Conservation (phyloP, 31 red algal genomes). For the Asparagopsis taxiformis region DNA sequence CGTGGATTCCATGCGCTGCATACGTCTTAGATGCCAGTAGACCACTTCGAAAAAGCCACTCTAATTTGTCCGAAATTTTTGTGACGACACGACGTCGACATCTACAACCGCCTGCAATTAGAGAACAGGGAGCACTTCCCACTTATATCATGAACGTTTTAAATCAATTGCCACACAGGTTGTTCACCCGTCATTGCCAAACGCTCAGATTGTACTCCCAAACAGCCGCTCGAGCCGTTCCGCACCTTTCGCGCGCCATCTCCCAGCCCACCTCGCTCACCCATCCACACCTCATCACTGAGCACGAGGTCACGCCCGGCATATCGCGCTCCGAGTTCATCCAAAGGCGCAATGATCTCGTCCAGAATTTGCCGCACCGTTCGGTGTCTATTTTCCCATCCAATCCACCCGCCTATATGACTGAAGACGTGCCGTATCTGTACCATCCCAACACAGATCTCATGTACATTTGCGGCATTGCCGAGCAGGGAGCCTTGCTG, state of each 20-base stretch:
- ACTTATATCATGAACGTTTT: too few relatives aligned
- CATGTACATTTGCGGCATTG: slow-evolving; percentile 71
- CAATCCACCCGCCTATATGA: slow-evolving; percentile 65
- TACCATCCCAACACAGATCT: slow-evolving; percentile 85
- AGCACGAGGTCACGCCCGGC: slow-evolving; percentile 65
- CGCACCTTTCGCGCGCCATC: slow-evolving; percentile 10
- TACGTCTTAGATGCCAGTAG: too few relatives aligned
- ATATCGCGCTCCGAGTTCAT: slow-evolving; percentile 71
- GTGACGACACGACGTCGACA: too few relatives aligned
- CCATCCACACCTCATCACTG: slow-evolving; percentile 68
- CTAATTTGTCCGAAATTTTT: too few relatives aligned
- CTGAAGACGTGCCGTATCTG: slow-evolving; percentile 75
- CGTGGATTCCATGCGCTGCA: too few relatives aligned
- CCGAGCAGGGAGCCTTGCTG: slow-evolving; percentile 61
- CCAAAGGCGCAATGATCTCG: slow-evolving; percentile 45
- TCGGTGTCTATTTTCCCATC: slow-evolving; percentile 74
- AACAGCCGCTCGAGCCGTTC: background rate
- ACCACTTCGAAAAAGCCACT: too few relatives aligned
- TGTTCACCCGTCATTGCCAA: too few relatives aligned
- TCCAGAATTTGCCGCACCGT: slow-evolving; percentile 33
- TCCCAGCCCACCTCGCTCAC: slow-evolving; percentile 73
- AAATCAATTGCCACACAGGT: too few relatives aligned
- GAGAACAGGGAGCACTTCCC: too few relatives aligned
- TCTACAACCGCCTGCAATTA: too few relatives aligned
- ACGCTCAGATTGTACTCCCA: background rate